phyloP scores from a whole-genome alignment of 768 basidiomycete genomes.

The Xanthoconium stramineum region DNA sequence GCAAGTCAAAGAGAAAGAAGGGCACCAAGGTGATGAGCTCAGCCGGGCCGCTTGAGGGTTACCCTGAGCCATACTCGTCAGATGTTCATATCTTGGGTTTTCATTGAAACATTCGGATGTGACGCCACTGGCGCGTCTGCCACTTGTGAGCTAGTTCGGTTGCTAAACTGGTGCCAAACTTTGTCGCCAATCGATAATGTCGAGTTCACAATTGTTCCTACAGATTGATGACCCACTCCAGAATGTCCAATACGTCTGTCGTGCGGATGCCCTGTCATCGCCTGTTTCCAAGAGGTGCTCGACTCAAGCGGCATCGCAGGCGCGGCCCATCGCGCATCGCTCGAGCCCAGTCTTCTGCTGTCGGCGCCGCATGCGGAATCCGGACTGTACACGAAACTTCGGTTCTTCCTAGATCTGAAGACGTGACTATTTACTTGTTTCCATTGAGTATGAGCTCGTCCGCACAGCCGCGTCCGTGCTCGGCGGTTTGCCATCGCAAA shows the following conservation, averaged over 20 bases:
- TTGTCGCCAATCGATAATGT: too few species aligned
- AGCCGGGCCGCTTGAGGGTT: too few species aligned
- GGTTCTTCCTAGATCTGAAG: neutral
- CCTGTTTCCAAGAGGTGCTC: conserved; percentile 1
- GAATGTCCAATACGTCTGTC: neutral
- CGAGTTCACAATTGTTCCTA: neutral
- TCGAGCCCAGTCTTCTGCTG: conserved; percentile 4
- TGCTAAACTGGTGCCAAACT: too few species aligned
- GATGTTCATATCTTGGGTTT: too few species aligned
- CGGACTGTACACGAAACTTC: neutral
- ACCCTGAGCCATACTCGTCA: too few species aligned
- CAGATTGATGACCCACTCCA: neutral
- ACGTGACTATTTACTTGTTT: conserved; percentile 3
- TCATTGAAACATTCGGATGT: too few species aligned
- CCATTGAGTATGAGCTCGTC: neutral
- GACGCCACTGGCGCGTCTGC: too few species aligned
- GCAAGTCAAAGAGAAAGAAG: too few species aligned
- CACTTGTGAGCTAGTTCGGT: too few species aligned
- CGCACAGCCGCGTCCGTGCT: neutral
- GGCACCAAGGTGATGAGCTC: too few species aligned
- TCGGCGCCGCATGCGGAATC: conserved; percentile 5
- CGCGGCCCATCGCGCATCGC: neutral
- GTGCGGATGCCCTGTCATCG: neutral
- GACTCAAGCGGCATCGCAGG: neutral
- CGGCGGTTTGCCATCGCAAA: neutral